These are phyloP conservation scores for Spergularia marina DNA, from an alignment of 148 eudicot species.

Conservation along the genomic window DNA sequence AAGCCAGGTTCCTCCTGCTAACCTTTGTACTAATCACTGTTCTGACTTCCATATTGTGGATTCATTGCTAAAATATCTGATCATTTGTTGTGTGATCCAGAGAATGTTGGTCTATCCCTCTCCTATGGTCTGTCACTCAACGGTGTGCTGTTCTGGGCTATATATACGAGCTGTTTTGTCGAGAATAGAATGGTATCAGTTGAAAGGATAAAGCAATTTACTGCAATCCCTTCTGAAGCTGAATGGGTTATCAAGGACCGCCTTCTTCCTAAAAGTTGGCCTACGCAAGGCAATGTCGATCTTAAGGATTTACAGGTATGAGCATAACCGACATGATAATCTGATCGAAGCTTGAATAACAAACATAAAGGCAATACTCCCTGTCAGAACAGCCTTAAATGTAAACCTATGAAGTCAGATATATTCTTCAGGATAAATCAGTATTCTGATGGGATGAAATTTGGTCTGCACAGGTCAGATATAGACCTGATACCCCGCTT, in stretches of 20 bases:
- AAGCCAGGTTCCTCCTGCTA: constrained; percentile 57
- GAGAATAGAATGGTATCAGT: constrained; percentile 97
- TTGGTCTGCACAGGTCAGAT: constrained; percentile 62
- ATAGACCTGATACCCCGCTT: constrained; percentile 85
- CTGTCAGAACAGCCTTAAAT: not conserved
- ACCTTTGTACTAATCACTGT: not conserved
- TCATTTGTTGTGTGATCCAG: constrained; percentile 34
- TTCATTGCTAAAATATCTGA: not conserved
- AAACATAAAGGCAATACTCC: not conserved
- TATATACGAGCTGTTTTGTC: constrained; percentile 81
- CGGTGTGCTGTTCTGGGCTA: constrained; percentile 51
- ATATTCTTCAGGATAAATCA: too few species aligned
- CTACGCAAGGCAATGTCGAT: constrained; percentile 65
- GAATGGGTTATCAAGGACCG: constrained; percentile 68
- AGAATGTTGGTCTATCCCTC: constrained; percentile 77
- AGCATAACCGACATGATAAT: not conserved
- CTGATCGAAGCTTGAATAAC: not conserved
- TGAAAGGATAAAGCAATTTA: constrained; percentile 88
- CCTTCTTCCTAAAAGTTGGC: constrained; percentile 75
- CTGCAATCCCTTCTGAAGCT: constrained; percentile 78
- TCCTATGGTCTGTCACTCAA: constrained; percentile 93
- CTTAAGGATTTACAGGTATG: constrained; percentile 73
- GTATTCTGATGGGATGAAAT: too few species aligned
- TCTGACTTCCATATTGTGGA: not conserved
- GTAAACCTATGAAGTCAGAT: not conserved